Evolutionary conservation across 2,329 filamentous ascomycete species (phyloP).

Genomic region (Penicillium sclerotiorum): DNA sequence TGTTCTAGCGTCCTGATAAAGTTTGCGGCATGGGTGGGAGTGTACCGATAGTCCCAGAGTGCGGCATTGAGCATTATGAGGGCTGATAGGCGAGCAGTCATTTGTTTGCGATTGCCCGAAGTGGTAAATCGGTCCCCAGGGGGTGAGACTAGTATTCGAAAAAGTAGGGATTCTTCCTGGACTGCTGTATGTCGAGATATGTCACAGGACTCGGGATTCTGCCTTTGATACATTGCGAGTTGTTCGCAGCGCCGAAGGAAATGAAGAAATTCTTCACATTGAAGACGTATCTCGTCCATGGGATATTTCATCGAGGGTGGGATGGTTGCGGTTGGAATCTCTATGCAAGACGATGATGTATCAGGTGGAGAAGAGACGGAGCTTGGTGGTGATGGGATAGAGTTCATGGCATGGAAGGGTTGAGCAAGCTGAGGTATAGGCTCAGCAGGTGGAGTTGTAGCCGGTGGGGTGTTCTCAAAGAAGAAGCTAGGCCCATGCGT

Average conservation of each 20-base stretch:
- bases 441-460: slow-evolving; percentile 8
- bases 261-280: slow-evolving; percentile 42
- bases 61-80: slow-evolving; percentile 43
- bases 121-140: slow-evolving; percentile 36
- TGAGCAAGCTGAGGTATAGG: slow-evolving; percentile 11
- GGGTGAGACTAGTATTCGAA: slow-evolving; percentile 37
- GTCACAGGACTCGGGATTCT: slow-evolving; percentile 17
- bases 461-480: slow-evolving; percentile 26
- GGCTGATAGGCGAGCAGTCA: slow-evolving; percentile 38
- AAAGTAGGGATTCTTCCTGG: slow-evolving; percentile 32
- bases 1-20: slow-evolving; percentile 38
- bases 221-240: slow-evolving; percentile 34
- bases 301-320: slow-evolving; percentile 14
- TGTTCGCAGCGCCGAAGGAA: slow-evolving; percentile 43
- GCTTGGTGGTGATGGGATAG: slow-evolving; percentile 26
- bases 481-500: slow-evolving; percentile 37
- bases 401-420: slow-evolving; percentile 3
- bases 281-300: slow-evolving; percentile 35
- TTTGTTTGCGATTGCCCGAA: slow-evolving; percentile 43
- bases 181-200: slow-evolving; percentile 32
- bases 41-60: slow-evolving; percentile 44
- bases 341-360: slow-evolving; percentile 3
- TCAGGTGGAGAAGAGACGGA: slow-evolving; percentile 21
- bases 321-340: slow-evolving; percentile 1
- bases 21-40: slow-evolving; percentile 28